phyloP scores from a whole-genome alignment of 164 flowering plant genomes.

The Vitis cinerea region DNA sequence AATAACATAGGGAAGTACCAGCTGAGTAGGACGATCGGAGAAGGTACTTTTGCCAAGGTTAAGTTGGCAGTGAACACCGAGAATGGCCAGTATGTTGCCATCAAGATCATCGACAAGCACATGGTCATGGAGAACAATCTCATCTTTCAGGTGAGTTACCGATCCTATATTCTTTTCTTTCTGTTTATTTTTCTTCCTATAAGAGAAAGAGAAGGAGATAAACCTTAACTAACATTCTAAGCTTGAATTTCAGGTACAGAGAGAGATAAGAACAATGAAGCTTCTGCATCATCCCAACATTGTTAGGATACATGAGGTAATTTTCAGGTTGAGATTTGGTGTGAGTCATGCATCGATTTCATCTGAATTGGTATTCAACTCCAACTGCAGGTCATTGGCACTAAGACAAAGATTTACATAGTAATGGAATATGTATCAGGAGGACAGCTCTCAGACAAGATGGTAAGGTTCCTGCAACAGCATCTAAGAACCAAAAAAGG shows the following conservation, averaged over 20 bases:
- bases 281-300: constrained; percentile 77
- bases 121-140: constrained; percentile 57
- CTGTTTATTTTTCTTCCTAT: background rate
- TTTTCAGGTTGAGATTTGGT: background rate
- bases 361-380: background rate
- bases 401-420: constrained; percentile 67
- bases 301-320: constrained; percentile 67
- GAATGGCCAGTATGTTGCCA: constrained; percentile 49
- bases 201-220: background rate
- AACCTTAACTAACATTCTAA: background rate
- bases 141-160: constrained; percentile 48
- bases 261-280: constrained; percentile 80
- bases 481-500: background rate
- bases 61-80: constrained; percentile 49
- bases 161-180: background rate
- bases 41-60: constrained; percentile 80
- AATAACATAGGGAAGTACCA: constrained; percentile 56
- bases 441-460: constrained; percentile 64
- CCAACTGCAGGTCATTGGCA: constrained; percentile 55
- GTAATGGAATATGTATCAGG: constrained; percentile 76
- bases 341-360: background rate
- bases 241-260: constrained; percentile 46
- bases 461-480: constrained; percentile 38
- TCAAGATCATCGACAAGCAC: constrained; percentile 71
- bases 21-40: constrained; percentile 62